A percentile compares a stretch with the other conserved stretches of the same genome.
Evolutionary conservation across 306 rosid species (phyloP).

Genomic region (Comarum palustre): DNA sequence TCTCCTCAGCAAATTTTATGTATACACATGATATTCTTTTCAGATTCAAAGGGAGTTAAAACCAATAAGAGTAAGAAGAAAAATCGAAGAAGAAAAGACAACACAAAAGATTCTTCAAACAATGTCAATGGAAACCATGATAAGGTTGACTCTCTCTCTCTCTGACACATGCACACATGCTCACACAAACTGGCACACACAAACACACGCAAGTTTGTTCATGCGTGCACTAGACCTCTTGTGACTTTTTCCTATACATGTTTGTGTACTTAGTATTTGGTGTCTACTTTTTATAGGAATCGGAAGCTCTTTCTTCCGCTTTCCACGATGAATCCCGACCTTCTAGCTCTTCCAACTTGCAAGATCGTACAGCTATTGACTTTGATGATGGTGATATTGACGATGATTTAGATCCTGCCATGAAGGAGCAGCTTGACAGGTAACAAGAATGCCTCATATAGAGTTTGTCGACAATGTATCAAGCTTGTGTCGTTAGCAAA

Average conservation of each 20-base stretch:
- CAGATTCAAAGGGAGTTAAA: slow-evolving; percentile 61
- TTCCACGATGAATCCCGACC: slow-evolving; percentile 40
- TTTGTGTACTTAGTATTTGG: background rate
- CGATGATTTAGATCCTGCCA: slow-evolving; percentile 82
- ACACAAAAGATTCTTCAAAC: slow-evolving; percentile 50
- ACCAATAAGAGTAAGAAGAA: slow-evolving; percentile 72
- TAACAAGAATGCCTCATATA: slow-evolving; percentile 26
- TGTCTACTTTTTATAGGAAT: slow-evolving; percentile 42
- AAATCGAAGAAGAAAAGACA: slow-evolving; percentile 70
- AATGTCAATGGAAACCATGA: slow-evolving; percentile 42
- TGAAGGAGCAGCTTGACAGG: slow-evolving; percentile 92
- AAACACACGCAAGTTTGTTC: background rate
- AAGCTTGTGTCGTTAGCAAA: background rate
- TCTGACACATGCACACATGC: background rate
- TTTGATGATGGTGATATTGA: slow-evolving; percentile 64
- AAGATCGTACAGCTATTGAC: slow-evolving; percentile 46
- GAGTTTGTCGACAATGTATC: slow-evolving; percentile 16
- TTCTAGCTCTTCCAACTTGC: slow-evolving; percentile 44
- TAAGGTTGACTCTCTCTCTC: slow-evolving; percentile 40
- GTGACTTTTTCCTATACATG: background rate
- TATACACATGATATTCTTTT: slow-evolving; percentile 26
- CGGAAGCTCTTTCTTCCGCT: slow-evolving; percentile 41
- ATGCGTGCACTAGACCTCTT: background rate
- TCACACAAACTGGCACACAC: too few relatives aligned
- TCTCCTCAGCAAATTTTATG: background rate